phyloP scores from a whole-genome alignment of 2,329 filamentous ascomycete genomes.

The Penicillium frequentans region DNA sequence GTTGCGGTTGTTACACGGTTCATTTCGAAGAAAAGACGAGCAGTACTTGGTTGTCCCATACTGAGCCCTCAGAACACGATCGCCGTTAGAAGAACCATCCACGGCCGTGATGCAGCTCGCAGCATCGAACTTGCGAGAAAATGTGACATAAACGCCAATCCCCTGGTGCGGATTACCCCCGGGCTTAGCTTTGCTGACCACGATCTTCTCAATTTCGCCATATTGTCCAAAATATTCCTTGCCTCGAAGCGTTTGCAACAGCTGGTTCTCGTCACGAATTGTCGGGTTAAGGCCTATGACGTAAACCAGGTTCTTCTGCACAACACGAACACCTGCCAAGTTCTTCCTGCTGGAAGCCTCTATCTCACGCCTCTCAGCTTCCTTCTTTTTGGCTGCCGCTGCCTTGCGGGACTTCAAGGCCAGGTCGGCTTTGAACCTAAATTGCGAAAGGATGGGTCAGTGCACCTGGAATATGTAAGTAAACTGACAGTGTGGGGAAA shows the following conservation, averaged over 20 bases:
- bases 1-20: slow-evolving; percentile 90
- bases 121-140: slow-evolving; percentile 87
- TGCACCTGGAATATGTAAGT: background rate
- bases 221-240: slow-evolving; percentile 97
- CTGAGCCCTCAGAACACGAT: slow-evolving; percentile 72
- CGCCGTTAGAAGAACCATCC: slow-evolving; percentile 88
- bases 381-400: slow-evolving; percentile 84
- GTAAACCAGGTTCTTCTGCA: slow-evolving; percentile 98
- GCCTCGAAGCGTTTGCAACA: slow-evolving; percentile 85
- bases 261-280: slow-evolving; percentile 80
- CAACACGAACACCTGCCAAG: slow-evolving; percentile 88
- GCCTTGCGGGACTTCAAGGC: slow-evolving; percentile 83
- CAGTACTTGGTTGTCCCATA: slow-evolving; percentile 98
- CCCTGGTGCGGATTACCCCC: slow-evolving; percentile 70
- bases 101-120: slow-evolving; percentile 87
- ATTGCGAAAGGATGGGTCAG: background rate
- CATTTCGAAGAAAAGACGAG: slow-evolving; percentile 91
- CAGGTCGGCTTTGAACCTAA: slow-evolving; percentile 52
- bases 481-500: slow-evolving; percentile 29
- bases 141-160: slow-evolving; percentile 97
- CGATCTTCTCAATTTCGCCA: slow-evolving; percentile 97
- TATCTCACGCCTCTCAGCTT: slow-evolving; percentile 92
- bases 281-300: slow-evolving; percentile 92
- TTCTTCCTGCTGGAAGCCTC: slow-evolving; percentile 96
- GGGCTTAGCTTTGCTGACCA: slow-evolving; percentile 94